Evolutionary conservation across 2,329 filamentous ascomycete species (phyloP).

Genomic region (Arthrobotrys conoides): DNA sequence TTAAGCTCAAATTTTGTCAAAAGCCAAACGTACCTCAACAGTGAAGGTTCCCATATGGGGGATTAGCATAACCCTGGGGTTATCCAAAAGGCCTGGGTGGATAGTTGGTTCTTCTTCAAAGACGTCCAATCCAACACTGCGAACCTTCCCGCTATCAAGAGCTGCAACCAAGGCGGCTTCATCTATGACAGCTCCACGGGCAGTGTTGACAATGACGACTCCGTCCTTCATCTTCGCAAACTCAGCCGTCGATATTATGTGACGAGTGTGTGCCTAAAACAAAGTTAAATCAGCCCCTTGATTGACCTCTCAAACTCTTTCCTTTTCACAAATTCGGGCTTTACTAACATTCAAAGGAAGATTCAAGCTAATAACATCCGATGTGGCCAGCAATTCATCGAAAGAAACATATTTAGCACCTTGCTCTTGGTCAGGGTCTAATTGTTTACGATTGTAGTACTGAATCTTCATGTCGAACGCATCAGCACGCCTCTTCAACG

Average conservation of each 20-base stretch:
- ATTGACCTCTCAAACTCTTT: not conserved
- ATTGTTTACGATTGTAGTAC: conserved; percentile 79
- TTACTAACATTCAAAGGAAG: conserved; percentile 81
- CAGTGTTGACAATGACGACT: conserved; percentile 84
- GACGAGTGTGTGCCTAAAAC: conserved; percentile 72
- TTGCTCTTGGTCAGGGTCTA: conserved; percentile 72
- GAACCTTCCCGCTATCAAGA: conserved; percentile 78
- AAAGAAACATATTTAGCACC: conserved; percentile 79
- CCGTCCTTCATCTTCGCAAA: conserved; percentile 84
- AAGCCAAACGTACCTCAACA: conserved; percentile 70
- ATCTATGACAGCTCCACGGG: conserved; percentile 84
- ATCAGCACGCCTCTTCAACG: conserved; percentile 80
- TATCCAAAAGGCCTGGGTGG: conserved; percentile 79
- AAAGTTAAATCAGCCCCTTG: conserved; percentile 30
- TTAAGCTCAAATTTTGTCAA: not conserved
- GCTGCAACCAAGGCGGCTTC: conserved; percentile 83
- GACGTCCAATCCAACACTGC: conserved; percentile 82
- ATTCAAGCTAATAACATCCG: conserved; percentile 85
- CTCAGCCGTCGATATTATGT: conserved; percentile 80
- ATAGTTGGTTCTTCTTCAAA: conserved; percentile 85
- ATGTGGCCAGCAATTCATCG: conserved; percentile 77
- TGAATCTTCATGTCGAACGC: conserved; percentile 82
- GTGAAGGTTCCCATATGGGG: conserved; percentile 92
- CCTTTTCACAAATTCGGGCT: not conserved
- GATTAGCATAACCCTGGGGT: conserved; percentile 80